Base-by-base conservation (phyloP, 2,329 filamentous ascomycete genomes). In the Alternaria consortialis region DNA sequence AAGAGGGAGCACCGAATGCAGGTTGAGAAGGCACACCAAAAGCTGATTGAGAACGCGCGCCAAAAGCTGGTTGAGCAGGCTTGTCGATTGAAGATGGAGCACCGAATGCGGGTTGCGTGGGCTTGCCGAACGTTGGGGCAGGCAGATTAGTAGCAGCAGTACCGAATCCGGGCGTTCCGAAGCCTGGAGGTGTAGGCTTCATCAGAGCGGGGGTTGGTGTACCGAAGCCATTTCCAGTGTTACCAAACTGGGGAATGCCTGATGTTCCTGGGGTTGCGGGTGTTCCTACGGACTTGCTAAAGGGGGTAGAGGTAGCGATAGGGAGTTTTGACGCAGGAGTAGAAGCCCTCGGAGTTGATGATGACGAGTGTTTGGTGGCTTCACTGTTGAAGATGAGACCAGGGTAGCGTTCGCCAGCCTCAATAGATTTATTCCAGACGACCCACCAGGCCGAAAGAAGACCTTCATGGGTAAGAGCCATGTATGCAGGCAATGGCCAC, bases 361-460 rank as follows among this genome's bases (percentile, higher is more conserved):
- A 79, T 78, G 59, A 83, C 17, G 54, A 60, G 4, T 55, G 36
- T 23, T 59, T 56, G 17, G 64, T 29, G 7, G 58, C 56, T 48
- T 68, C 52, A 15, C 47, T 81, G 32, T 81, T 82, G 44, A 80
- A 81, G 40, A 84, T 81, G 65, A 97, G 82, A 5, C 91, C 91
- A 40, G 90, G 86, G 76, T 93, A 98, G 0, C 87, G 86, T 7
- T 87, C 88, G 4, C 89, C 89, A 69, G 90, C 84, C 60, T 90
- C 87, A 63, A 99, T 89, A 2, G 94, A 93, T 42, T 96, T 93
- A 36, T 91, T 88, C 80, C 97, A 97, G 20, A 98, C 86, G 43
- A 98, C 81, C 92, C 94, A 97, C 93, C 94, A 99, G 12, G 89
- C 86, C 46, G 88, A 88, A 15, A 99, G 83, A 9, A 97, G 81